phyloP scores from a whole-genome alignment of 164 flowering plant genomes.

The Stephania yunnanensis region DNA sequence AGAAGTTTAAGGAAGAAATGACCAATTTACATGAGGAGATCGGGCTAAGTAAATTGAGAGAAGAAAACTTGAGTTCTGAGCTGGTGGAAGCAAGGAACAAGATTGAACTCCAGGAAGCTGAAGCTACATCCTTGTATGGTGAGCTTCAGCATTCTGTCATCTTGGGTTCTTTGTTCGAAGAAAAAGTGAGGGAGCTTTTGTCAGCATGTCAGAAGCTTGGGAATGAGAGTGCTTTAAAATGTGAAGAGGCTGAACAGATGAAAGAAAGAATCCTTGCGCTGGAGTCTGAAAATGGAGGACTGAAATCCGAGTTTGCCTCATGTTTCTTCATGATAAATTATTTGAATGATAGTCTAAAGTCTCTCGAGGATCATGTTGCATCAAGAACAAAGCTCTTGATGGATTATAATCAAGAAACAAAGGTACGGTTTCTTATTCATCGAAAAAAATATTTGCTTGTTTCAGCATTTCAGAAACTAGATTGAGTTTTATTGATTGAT shows the following conservation, averaged over 20 bases:
- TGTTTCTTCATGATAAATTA: slow-evolving; percentile 48
- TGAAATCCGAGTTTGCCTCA: slow-evolving; percentile 47
- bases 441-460: slow-evolving; percentile 32
- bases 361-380: slow-evolving; percentile 51
- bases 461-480: background rate
- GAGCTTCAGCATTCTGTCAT: slow-evolving; percentile 36
- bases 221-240: slow-evolving; percentile 34
- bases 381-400: slow-evolving; percentile 24
- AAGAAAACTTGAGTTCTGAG: slow-evolving; percentile 49
- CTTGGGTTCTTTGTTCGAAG: slow-evolving; percentile 38
- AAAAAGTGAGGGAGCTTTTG: slow-evolving; percentile 59
- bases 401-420: slow-evolving; percentile 20
- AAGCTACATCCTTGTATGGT: slow-evolving; percentile 59
- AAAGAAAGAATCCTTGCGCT: slow-evolving; percentile 37
- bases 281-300: slow-evolving; percentile 51
- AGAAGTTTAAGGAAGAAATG: slow-evolving; percentile 40
- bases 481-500: background rate
- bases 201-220: slow-evolving; percentile 47
- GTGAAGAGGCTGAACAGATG: slow-evolving; percentile 42
- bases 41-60: slow-evolving; percentile 37
- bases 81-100: slow-evolving; percentile 43
- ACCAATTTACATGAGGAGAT: slow-evolving; percentile 31
- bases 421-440: slow-evolving; percentile 31
- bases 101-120: slow-evolving; percentile 67
- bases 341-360: slow-evolving; percentile 41